Percentiles rank a stretch among this genome's conserved stretches.
These are phyloP conservation scores for Orbilia oligospora DNA, from an alignment of 2,329 filamentous ascomycete species.

Conservation along the genomic window DNA sequence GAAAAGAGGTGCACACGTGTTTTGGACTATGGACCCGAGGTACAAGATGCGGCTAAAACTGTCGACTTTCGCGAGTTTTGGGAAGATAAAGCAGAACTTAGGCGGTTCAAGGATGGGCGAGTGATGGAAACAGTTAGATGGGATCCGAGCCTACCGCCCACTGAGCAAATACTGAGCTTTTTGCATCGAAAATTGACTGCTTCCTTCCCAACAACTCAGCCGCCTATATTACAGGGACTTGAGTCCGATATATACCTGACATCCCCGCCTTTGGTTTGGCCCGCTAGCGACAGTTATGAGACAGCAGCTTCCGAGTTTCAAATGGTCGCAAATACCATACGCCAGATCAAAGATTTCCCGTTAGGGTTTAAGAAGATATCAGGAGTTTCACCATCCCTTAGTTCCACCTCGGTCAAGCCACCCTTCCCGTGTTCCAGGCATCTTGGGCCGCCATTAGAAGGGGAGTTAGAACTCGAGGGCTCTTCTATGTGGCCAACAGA, in stretches of 20 bases:
- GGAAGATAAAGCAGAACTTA: slow-evolving; percentile 92
- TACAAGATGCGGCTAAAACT: slow-evolving; percentile 87
- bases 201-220: background rate
- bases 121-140: slow-evolving; percentile 94
- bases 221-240: slow-evolving; percentile 13
- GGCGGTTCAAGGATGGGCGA: slow-evolving; percentile 94
- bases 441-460: slow-evolving; percentile 14
- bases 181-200: slow-evolving; percentile 71
- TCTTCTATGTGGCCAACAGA: slow-evolving; percentile 48
- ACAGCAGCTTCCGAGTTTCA: slow-evolving; percentile 38
- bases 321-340: slow-evolving; percentile 24
- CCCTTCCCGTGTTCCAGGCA: slow-evolving; percentile 1
- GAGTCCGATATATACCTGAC: slow-evolving; percentile 6
- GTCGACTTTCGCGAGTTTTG: slow-evolving; percentile 89
- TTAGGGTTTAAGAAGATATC: slow-evolving; percentile 33
- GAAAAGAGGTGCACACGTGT: slow-evolving; percentile 72
- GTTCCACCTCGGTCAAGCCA: slow-evolving; percentile 30
- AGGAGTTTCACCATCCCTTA: slow-evolving; percentile 24
- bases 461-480: slow-evolving; percentile 47
- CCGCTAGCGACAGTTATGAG: background rate
- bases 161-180: slow-evolving; percentile 84
- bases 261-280: background rate
- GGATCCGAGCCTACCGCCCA: slow-evolving; percentile 76
- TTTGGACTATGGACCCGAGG: slow-evolving; percentile 88
- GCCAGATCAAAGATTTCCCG: slow-evolving; percentile 35